Conservation (phyloP, 306 rosid genomes). For the Echinosophora koreensis region DNA sequence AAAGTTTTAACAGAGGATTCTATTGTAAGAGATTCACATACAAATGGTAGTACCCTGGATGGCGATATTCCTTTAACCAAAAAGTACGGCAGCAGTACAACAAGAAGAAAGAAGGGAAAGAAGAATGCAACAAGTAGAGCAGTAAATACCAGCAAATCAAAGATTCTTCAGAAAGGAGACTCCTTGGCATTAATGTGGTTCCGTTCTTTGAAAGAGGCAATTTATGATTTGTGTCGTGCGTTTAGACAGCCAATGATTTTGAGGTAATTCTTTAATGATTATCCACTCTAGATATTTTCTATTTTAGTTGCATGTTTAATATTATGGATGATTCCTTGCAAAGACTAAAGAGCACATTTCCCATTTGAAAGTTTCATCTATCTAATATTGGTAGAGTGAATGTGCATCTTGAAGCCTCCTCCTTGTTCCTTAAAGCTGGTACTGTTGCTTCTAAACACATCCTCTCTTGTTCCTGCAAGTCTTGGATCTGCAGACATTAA, state of each 20-base stretch:
- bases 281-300: constrained; percentile 5
- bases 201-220: constrained; percentile 69
- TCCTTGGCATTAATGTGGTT: constrained; percentile 61
- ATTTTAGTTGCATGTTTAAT: constrained; percentile 9
- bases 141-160: constrained; percentile 47
- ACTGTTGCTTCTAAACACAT: constrained; percentile 2
- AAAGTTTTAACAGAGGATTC: constrained; percentile 50
- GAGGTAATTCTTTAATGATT: constrained; percentile 59
- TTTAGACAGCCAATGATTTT: constrained; percentile 80
- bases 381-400: constrained; percentile 10
- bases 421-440: constrained; percentile 18
- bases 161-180: constrained; percentile 47
- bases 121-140: constrained; percentile 47
- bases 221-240: constrained; percentile 63
- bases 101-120: constrained; percentile 69
- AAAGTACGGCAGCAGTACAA: constrained; percentile 50
- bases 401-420: constrained; percentile 6
- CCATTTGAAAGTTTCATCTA: constrained; percentile 31
- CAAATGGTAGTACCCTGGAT: constrained; percentile 46
- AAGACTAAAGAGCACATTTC: constrained; percentile 19
- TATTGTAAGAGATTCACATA: constrained; percentile 42
- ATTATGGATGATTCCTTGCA: constrained; percentile 31
- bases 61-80: constrained; percentile 50
- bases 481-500: not conserved
- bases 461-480: constrained; percentile 7